Evolutionary conservation across 164 flowering plant genomes (phyloP), one percentile per base, ranked within the genome.

Genomic region (Nymphaea thermarum): DNA sequence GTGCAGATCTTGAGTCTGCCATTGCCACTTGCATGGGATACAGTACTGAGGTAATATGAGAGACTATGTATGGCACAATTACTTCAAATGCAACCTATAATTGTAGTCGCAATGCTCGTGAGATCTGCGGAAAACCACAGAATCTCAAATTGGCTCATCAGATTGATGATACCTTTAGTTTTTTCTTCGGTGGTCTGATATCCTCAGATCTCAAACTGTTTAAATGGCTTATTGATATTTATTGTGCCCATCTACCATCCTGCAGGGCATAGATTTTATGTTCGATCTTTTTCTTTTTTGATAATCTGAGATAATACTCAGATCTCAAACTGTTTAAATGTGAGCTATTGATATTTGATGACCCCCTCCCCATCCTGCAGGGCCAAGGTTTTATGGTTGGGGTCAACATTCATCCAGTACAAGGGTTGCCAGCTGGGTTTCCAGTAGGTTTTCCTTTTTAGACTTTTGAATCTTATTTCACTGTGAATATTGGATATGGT

Each of bases 361-460:
- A 25, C 36, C 36, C 36, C 36, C 1, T 25, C 36, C 36, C 36
- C 36, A 25, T 25, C 71, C 69, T 70, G 68, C 80, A 94, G 97
- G 99, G 97, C 73, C 81, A 90, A 80, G 97, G 96, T 43, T 94
- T 94, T 84, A 94, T 94, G 99, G 97, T 91, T 70, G 96, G 98
- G 43, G 97, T 91, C 75, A 76, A 88, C 68, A 87, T 94, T 78
- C 84, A 91, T 82, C 96, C 99, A 61, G 72, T 91, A 64, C 65
- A 87, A 41, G 96, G 93, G 75, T 76, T 94, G 82, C 96, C 99
- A 70, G 82, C 94, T 72, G 89, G 84, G 69, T 87, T 84, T 78
- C 92, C 84, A 69, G 99, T 94, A 86, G 76, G 44, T 64, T 36
- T 64, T 43, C 59, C 51, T 66, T 64, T 44, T 73, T 55, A 42